Conservation (phyloP, 2,329 filamentous ascomycete species). For the Curvularia eragrostidis region DNA sequence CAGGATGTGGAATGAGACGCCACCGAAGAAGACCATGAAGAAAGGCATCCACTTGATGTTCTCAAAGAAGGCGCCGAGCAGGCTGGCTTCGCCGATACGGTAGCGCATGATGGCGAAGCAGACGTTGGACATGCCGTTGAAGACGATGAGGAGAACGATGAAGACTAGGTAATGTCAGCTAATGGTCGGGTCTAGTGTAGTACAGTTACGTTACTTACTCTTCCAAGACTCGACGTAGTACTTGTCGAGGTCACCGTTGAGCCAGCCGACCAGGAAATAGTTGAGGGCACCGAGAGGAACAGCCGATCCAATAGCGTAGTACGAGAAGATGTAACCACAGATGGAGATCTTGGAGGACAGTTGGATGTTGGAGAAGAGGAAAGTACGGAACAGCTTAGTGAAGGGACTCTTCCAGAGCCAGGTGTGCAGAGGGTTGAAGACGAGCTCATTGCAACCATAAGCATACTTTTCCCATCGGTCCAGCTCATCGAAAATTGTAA, state of each 20-base stretch:
- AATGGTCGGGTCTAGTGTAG: too few species aligned
- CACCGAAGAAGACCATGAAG: constrained; percentile 80
- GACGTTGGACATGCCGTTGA: constrained; percentile 66
- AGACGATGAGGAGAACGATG: constrained; percentile 67
- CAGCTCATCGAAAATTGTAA: constrained; percentile 75
- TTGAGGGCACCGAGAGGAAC: constrained; percentile 70
- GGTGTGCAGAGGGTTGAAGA: constrained; percentile 70
- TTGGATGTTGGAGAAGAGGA: constrained; percentile 66
- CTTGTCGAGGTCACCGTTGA: constrained; percentile 75
- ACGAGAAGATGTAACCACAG: constrained; percentile 71
- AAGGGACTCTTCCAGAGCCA: constrained; percentile 69
- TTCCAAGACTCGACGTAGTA: constrained; percentile 77
- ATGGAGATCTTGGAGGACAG: constrained; percentile 73
- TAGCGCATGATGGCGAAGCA: constrained; percentile 68
- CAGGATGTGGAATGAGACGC: constrained; percentile 78
- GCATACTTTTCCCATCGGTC: constrained; percentile 74
- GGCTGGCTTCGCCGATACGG: constrained; percentile 61
- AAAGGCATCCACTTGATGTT: constrained; percentile 69
- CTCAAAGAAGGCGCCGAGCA: constrained; percentile 60
- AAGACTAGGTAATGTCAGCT: constrained; percentile 59
- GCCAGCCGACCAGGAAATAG: constrained; percentile 74
- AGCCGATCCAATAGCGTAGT: constrained; percentile 71
- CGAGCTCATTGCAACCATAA: constrained; percentile 71
- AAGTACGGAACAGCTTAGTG: constrained; percentile 67
- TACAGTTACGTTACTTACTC: constrained; percentile 40